Evolutionary conservation across 2,329 filamentous ascomycete species (phyloP).

Genomic region (Pseudocercospora ulei): DNA sequence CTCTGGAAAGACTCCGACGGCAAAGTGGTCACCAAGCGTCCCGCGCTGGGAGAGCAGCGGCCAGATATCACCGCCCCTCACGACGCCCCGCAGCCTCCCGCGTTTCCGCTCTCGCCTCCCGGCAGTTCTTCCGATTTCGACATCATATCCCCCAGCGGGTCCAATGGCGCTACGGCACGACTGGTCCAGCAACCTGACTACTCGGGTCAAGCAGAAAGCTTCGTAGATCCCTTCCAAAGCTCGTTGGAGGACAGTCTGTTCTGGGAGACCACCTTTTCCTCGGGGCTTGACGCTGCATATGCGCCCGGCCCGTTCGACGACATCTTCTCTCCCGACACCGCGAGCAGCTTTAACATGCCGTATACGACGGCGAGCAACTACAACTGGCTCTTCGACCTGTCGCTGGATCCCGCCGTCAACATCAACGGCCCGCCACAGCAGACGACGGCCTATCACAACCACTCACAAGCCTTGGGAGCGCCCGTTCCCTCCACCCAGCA

Average conservation of each 20-base stretch:
- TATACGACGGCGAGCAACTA: conserved; percentile 56
- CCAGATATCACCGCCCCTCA: no score
- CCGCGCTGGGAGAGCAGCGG: conserved; percentile 14
- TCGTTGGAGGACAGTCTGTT: conserved; percentile 20
- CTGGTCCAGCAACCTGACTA: conserved; percentile 2
- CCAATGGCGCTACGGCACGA: conserved; percentile 3
- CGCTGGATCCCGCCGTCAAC: not conserved
- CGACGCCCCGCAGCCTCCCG: not conserved
- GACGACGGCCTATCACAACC: not conserved
- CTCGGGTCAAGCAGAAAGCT: conserved; percentile 4
- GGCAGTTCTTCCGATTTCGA: conserved; percentile 14
- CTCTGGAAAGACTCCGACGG: conserved; percentile 49
- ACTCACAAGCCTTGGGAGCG: not conserved
- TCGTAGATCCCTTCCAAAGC: conserved; percentile 2
- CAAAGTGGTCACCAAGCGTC: conserved; percentile 43
- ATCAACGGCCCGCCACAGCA: not conserved
- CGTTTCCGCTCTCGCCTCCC: conserved; percentile 16
- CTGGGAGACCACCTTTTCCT: conserved; percentile 12
- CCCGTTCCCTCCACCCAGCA: not conserved
- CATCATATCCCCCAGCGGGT: conserved; percentile 18
- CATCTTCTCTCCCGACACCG: conserved; percentile 52
- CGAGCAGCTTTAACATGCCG: conserved; percentile 56
- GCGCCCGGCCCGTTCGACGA: conserved; percentile 40
- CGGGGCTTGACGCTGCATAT: not conserved
- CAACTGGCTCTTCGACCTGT: conserved; percentile 52